These are phyloP conservation scores for Amanita pseudoporphyria DNA, from an alignment of 768 basidiomycete genomes.

Conservation along the genomic window DNA sequence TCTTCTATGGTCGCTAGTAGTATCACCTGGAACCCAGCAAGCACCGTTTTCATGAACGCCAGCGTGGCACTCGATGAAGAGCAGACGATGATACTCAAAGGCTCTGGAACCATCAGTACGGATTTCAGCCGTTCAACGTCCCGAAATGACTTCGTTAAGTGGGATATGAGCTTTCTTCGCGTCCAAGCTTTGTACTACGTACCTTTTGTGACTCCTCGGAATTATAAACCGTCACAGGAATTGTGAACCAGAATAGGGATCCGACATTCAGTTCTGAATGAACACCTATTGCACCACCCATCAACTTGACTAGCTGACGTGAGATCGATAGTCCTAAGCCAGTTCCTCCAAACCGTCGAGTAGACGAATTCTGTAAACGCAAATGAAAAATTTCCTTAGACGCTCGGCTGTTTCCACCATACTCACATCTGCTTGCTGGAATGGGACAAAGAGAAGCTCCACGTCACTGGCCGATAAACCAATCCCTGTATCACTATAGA, in stretches of 20 bases:
- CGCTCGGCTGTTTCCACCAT: not conserved
- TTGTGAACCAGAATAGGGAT: constrained; percentile 66
- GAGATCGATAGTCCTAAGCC: constrained; percentile 70
- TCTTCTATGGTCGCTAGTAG: constrained; percentile 35
- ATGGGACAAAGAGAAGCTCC: constrained; percentile 61
- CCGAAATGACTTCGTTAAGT: constrained; percentile 25
- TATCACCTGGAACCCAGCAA: constrained; percentile 43
- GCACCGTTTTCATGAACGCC: constrained; percentile 45
- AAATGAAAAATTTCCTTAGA: not conserved
- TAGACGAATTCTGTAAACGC: constrained; percentile 49
- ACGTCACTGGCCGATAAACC: constrained; percentile 59
- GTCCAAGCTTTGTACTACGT: constrained; percentile 5
- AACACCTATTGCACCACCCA: constrained; percentile 67
- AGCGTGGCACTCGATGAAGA: constrained; percentile 52
- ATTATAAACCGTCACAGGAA: constrained; percentile 51
- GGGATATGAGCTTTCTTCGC: constrained; percentile 5
- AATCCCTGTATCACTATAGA: constrained; percentile 58
- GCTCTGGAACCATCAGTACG: constrained; percentile 36
- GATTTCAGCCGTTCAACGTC: constrained; percentile 39
- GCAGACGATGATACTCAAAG: constrained; percentile 43
- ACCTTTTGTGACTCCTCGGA: constrained; percentile 52
- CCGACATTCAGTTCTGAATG: constrained; percentile 54
- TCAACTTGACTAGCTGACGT: constrained; percentile 63
- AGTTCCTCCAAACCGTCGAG: constrained; percentile 70
- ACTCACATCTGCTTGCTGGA: constrained; percentile 61